A percentile compares a stretch with the other conserved stretches of the same genome.
phyloP scores from a whole-genome alignment of 176 grass and related monocot genomes.

The Musa schizocarpa region DNA sequence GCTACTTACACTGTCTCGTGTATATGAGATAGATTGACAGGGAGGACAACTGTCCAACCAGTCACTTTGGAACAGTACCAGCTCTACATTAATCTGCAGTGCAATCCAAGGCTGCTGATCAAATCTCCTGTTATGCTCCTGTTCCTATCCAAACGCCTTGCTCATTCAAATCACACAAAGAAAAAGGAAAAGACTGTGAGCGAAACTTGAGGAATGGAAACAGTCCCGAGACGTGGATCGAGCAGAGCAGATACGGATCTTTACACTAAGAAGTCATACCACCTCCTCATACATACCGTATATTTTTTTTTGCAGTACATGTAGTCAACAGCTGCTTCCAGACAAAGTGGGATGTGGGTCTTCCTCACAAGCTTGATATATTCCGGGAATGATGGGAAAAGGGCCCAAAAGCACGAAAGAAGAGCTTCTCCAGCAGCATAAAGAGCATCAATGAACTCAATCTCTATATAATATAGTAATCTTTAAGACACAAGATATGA shows the following conservation, averaged over 20 bases:
- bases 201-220: too few relatives aligned
- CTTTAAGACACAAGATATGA: background rate
- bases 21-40: slow-evolving; percentile 29
- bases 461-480: background rate
- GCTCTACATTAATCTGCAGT: slow-evolving; percentile 30
- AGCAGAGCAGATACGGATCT: too few relatives aligned
- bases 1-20: slow-evolving; percentile 32
- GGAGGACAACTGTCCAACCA: slow-evolving; percentile 44
- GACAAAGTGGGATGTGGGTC: slow-evolving; percentile 32
- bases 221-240: too few relatives aligned
- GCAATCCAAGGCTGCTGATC: slow-evolving; percentile 11
- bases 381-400: slow-evolving; percentile 39
- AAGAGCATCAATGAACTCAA: background rate
- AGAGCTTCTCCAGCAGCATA: background rate
- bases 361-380: slow-evolving; percentile 28
- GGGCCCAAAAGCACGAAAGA: slow-evolving; percentile 18
- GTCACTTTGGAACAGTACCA: slow-evolving; percentile 36
- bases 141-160: background rate
- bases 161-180: background rate
- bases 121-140: background rate
- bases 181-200: background rate
- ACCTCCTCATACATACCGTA: slow-evolving; percentile 1
- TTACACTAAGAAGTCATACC: too few relatives aligned
- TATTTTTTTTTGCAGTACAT: background rate
- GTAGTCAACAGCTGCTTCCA: slow-evolving; percentile 19